Evolutionary conservation across 305 asterid genomes (phyloP), one percentile per base, ranked within the genome.

Genomic region (Caryopteris hybrid): DNA sequence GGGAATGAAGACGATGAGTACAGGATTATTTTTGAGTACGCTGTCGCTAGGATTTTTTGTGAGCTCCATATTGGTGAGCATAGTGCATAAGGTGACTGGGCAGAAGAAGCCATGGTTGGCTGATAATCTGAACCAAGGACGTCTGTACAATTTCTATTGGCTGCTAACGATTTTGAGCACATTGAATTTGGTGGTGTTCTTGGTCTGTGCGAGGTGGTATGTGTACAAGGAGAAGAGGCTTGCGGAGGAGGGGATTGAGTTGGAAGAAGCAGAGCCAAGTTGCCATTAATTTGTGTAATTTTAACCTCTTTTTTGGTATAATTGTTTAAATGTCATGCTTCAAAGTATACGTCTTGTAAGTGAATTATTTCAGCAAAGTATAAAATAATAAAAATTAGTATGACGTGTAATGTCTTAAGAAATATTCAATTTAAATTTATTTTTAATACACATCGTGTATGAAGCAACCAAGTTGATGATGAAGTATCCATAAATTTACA

Each of bases 191-290:
- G 64, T 61, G 17, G 12, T 84, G 10, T 92, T 83, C 70, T 45
- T 88, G 71, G 43, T 69, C 3, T 60, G 79, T 27, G 74, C 97
- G 1, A 88, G 79, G 59, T 22, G 84, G 78, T 90, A 90, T 17
- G 95, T 90, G 69, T 92, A 92, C 78, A 92, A 88, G 91, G 96
- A 92, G 78, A 80, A 86, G 73, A 88, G 95, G 79, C 84, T 90
- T 45, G 86, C 83, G 0, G 85, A 81, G 0, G 72, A 57, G 60
- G 79, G 79, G 0, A 80, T 86, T 61, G 88, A 87, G 80, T 23
- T 85, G 83, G 95, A 85, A 59, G 90, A 82, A 18, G 39, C 10
- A 3, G 75, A 20, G 12, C 62, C 51, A 1, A 23, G 27, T 41
- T 27, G 58, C 72, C 75, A 69, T 56, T 69, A 29, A 27, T 8